Base-by-base conservation (phyloP, 805 yeast genomes). In the Cyberlindnera galapagoensis region DNA sequence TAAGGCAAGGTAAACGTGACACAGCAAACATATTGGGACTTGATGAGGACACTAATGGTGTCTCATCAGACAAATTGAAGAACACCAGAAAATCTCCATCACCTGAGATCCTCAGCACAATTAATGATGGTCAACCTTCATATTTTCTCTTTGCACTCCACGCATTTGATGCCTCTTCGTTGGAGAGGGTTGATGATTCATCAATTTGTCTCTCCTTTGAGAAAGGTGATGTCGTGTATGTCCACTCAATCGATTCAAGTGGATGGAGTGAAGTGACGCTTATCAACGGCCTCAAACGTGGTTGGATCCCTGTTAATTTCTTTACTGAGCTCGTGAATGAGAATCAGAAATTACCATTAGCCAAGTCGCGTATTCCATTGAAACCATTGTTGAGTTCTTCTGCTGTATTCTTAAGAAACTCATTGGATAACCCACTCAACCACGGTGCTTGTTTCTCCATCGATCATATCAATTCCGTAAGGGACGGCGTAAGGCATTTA, bases 211-310 rank as follows among this genome's bases (percentile, higher is more conserved):
- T 83, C 7, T 76, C 87, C 0, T 83, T 83, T 52, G 70, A 71
- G 15, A 74, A 72, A 40, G 71, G 73, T 40, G 92, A 80, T 45
- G 59, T 79, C 30, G 88, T 85, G 0, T 83, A 81, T 54, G 83
- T 83, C 5, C 87, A 81, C 47, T 71, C 82, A 7, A 72, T 81
- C 15, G 92, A 82, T 52, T 79, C 78, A 34, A 76, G 86, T 14
- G 94, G 92, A 0, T 83, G 94, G 94, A 90, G 88, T 38, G 94
- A 83, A 53, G 92, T 82, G 3, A 82, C 88, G 0, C 49, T 81
- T 23, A 57, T 82, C 7, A 76, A 74, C 35, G 63, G 76, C 10
- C 60, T 77, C 31, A 67, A 69, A 45, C 60, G 86, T 40, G 94
- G 94, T 12, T 83, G 94, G 94, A 84, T 82, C 12, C 94, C 94